These are phyloP conservation scores for Termitomyces sp. DNA, from an alignment of 768 basidiomycete genomes.

Conservation along the genomic window DNA sequence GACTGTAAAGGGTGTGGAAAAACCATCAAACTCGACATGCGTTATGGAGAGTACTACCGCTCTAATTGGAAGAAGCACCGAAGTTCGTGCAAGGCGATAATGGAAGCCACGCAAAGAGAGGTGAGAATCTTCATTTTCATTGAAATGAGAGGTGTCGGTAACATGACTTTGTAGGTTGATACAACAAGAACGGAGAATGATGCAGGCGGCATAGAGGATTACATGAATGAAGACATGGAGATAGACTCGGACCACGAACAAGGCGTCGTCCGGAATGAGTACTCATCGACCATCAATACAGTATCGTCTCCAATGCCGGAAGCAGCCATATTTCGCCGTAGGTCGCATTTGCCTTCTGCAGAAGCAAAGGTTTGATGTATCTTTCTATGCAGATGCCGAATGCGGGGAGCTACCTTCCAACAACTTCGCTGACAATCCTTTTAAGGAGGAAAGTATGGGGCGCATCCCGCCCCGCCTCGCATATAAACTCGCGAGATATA, in stretches of 20 bases:
- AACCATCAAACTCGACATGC: neutral
- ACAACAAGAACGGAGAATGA: too few species aligned
- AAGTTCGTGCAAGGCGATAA: neutral
- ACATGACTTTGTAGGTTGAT: neutral
- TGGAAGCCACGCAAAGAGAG: neutral
- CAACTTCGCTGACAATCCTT: neutral
- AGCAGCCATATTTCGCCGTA: neutral
- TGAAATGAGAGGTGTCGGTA: neutral
- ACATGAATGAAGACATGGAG: neutral
- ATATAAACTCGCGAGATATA: neutral
- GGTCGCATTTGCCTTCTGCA: neutral
- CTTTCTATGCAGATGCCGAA: neutral
- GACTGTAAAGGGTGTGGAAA: neutral
- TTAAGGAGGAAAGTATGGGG: neutral
- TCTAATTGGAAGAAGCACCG: conserved; percentile 1
- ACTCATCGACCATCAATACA: neutral
- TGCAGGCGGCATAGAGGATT: neutral
- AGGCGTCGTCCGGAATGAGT: neutral
- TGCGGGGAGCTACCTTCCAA: neutral
- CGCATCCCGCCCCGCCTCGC: neutral
- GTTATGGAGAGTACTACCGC: neutral
- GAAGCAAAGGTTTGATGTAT: neutral
- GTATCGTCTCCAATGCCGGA: neutral
- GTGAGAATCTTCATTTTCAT: neutral
- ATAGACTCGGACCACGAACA: neutral